A percentile compares a stretch with the other conserved stretches of the same genome.
Evolutionary conservation across 2,329 filamentous ascomycete species (phyloP).

Genomic region (Fusarium verticillioides): DNA sequence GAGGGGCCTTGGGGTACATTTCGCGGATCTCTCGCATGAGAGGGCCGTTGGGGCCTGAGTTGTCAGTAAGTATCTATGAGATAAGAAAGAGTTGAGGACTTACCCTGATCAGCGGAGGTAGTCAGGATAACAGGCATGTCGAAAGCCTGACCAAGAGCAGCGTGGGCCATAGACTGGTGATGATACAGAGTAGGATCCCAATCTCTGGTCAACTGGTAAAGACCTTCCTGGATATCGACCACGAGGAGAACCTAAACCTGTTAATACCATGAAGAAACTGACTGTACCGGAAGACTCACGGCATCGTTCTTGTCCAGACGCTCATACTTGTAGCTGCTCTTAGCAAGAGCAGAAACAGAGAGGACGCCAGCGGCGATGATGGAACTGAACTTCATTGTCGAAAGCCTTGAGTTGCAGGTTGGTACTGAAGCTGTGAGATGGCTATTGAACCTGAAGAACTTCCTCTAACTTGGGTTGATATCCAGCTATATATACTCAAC

Average conservation of each 20-base stretch:
- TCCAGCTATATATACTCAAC: conserved; percentile 16
- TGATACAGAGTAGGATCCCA: conserved; percentile 73
- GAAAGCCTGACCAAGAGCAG: conserved; percentile 73
- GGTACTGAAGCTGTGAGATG: conserved; percentile 4
- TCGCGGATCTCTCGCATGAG: conserved; percentile 75
- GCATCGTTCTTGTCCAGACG: conserved; percentile 45
- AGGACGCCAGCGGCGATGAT: conserved; percentile 28
- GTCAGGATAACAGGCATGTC: conserved; percentile 76
- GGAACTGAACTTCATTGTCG: conserved; percentile 37
- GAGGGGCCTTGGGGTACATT: conserved; percentile 73
- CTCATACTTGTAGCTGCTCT: conserved; percentile 35
- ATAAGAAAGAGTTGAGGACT: accelerated
- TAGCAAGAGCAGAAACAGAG: conserved; percentile 27
- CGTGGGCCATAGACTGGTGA: conserved; percentile 75
- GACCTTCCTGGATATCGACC: conserved; percentile 53
- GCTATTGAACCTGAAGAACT: conserved; percentile 14
- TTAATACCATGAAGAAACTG: accelerated
- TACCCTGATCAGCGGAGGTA: conserved; percentile 68
- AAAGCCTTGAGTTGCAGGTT: not conserved
- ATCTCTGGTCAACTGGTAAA: conserved; percentile 66
- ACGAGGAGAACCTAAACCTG: conserved; percentile 48
- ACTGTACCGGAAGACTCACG: not conserved
- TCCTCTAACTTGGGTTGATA: not conserved
- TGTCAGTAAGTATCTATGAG: not conserved
- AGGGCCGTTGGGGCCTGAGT: conserved; percentile 73